These are phyloP conservation scores for Lepidium didymum DNA, from an alignment of 345 rosid genomes.

Conservation along the genomic window DNA sequence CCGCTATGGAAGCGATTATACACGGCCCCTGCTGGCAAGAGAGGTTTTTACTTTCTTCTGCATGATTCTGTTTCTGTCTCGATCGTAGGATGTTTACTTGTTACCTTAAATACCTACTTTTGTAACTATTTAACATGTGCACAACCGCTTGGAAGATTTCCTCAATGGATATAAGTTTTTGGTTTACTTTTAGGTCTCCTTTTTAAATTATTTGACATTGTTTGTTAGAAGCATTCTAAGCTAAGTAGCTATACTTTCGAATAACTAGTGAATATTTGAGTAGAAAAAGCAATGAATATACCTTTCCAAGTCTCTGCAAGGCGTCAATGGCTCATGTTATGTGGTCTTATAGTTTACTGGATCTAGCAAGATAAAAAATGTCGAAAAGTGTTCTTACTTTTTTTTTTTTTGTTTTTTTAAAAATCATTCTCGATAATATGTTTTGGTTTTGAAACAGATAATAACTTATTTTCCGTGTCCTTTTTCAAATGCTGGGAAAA, in stretches of 20 bases:
- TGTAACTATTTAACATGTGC: neutral
- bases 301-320: neutral
- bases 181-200: neutral
- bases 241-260: neutral
- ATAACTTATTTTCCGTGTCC: neutral
- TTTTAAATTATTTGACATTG: neutral
- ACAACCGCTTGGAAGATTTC: neutral
- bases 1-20: slow-evolving; percentile 53
- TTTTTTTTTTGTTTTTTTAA: too few species aligned
- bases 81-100: neutral
- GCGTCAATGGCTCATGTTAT: slow-evolving; percentile 3
- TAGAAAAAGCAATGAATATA: neutral
- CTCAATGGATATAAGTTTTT: neutral
- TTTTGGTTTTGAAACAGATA: slow-evolving; percentile 10
- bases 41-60: slow-evolving; percentile 56
- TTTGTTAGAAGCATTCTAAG: slow-evolving; percentile 5
- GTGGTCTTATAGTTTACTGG: neutral
- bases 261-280: neutral
- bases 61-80: slow-evolving; percentile 7
- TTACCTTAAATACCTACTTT: slow-evolving; percentile 1
- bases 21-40: slow-evolving; percentile 67
- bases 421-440: neutral
- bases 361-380: slow-evolving; percentile 1
- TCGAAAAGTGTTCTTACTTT: neutral
- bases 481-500: slow-evolving; percentile 12